These are phyloP conservation scores for Gossypium australe DNA, from an alignment of 345 rosid species.

Conservation along the genomic window DNA sequence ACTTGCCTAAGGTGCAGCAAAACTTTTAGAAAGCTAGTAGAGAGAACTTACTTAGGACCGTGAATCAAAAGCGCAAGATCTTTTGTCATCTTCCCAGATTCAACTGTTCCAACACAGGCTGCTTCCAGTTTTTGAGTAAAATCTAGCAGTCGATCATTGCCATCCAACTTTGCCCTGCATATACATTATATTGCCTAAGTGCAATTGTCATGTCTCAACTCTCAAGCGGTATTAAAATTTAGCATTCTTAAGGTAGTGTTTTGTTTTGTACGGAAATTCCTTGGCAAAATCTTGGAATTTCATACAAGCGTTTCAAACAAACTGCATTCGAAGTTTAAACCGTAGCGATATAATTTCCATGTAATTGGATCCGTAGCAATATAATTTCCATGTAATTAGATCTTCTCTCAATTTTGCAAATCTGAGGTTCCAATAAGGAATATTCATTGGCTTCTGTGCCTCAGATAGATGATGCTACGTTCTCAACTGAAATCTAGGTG, in stretches of 20 bases:
- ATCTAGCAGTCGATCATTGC: constrained; percentile 49
- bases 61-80: constrained; percentile 69
- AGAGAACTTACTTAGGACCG: constrained; percentile 46
- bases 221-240: not conserved
- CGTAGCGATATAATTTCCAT: not conserved
- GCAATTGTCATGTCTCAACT: not conserved
- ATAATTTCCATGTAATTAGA: not conserved
- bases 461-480: not conserved
- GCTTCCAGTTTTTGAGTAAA: constrained; percentile 72
- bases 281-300: not conserved
- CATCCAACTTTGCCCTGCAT: constrained; percentile 76
- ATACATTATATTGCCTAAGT: constrained; percentile 5
- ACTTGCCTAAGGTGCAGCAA: not conserved
- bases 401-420: not conserved
- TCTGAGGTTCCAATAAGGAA: not conserved
- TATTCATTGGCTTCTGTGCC: not conserved
- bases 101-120: constrained; percentile 61
- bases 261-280: not conserved
- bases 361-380: not conserved
- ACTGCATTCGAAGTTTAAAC: not conserved
- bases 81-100: constrained; percentile 80
- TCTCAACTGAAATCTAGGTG: not conserved
- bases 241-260: not conserved
- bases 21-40: not conserved
- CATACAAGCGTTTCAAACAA: not conserved